Base-by-base conservation (phyloP, 2,329 filamentous ascomycete genomes). In the Pseudocercospora crystallina region DNA sequence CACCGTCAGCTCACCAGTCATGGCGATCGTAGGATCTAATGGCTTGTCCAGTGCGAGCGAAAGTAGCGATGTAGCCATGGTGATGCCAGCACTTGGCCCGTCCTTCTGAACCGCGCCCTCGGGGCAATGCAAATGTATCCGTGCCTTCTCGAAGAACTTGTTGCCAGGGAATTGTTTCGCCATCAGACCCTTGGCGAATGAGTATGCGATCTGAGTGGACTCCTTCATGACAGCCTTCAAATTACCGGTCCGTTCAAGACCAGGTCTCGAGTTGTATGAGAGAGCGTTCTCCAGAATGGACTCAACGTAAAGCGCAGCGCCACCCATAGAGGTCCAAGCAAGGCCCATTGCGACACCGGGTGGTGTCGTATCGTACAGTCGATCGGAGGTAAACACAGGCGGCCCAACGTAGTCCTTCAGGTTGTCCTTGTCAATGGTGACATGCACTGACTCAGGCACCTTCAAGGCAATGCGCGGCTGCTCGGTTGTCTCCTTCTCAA, bases 141-240 rank as follows among this genome's bases (percentile, higher is more conserved):
- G 90, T 8, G 92, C 94, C 74, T 94, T 91, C 67, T 97, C 90
- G 65, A 99, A 96, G 78, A 97, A 99, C 69, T 85, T 83, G 72
- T 99, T 99, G 51, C 90, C 85, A 0, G 90, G 85, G 75, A 91
- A 99, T 35, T 87, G 76, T 65, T 84, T 86, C 7, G 87, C 90
- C 80, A 97, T 85, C 53, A 92, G 78, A 1, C 90, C 85, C 75
- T 97, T 97, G 64, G 90, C 86, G 66, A 96, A 99, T 0, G 90
- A 95, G 76, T 99, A 97, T 40, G 94, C 95, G 59, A 99, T 96
- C 2, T 84, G 79, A 0, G 90, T 94, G 2, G 91, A 96, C 73
- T 99, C 94, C 74, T 96, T 97, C 95, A 99, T 99, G 34, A 99
- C 94, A 12, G 83, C 83, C 76, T 96, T 94, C 42, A 99, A 80